Conservation (phyloP, 805 yeast species). For the Saturnispora sanitii region DNA sequence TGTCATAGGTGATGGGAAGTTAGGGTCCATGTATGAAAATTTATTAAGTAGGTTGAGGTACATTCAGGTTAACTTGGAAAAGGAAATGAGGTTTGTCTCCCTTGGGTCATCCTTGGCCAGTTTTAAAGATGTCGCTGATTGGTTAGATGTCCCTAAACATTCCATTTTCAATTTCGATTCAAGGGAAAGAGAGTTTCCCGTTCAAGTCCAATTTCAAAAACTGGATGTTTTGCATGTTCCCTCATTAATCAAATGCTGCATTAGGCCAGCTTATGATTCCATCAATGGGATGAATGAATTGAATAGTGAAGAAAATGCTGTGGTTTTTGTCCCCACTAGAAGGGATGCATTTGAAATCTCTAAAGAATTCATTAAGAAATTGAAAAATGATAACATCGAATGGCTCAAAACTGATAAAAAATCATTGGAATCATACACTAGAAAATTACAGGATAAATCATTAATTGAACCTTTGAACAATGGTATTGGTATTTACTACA, state of each 20-base stretch:
- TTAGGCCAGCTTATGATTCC: slow-evolving; percentile 38
- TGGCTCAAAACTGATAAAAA: slow-evolving; percentile 33
- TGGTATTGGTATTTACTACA: slow-evolving; percentile 60
- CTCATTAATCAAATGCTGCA: slow-evolving; percentile 42
- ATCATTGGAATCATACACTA: slow-evolving; percentile 32
- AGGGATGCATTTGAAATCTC: slow-evolving; percentile 46
- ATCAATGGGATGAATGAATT: slow-evolving; percentile 27
- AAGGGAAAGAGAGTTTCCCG: slow-evolving; percentile 42
- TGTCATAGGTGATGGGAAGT: slow-evolving; percentile 42
- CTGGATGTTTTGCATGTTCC: slow-evolving; percentile 40
- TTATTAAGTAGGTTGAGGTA: slow-evolving; percentile 62
- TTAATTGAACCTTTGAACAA: slow-evolving; percentile 34
- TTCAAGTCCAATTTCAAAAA: slow-evolving; percentile 49
- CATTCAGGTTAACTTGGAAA: slow-evolving; percentile 56
- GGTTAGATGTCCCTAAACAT: slow-evolving; percentile 66
- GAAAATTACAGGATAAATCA: slow-evolving; percentile 36
- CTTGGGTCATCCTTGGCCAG: slow-evolving; percentile 62
- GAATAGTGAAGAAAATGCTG: slow-evolving; percentile 25
- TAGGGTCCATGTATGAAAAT: slow-evolving; percentile 61
- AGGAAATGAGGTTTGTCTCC: slow-evolving; percentile 52
- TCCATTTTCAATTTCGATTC: slow-evolving; percentile 65
- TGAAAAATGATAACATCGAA: slow-evolving; percentile 27
- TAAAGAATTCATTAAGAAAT: slow-evolving; percentile 30
- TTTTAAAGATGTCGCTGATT: slow-evolving; percentile 70
- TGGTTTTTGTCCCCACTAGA: slow-evolving; percentile 52